phyloP scores from a whole-genome alignment of 78 protist genomes.

The Dictyostelium citrinum region DNA sequence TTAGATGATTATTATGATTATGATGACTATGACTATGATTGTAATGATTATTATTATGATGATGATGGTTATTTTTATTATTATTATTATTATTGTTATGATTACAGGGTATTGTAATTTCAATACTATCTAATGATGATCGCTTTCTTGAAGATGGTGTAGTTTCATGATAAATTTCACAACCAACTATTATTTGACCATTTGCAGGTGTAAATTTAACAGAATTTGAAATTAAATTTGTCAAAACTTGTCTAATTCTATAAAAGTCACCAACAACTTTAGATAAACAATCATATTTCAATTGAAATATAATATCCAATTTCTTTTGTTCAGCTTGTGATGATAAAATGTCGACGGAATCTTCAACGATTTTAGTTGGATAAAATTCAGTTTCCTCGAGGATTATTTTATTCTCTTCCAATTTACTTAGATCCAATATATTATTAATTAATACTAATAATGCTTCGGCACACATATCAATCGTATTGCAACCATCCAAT shows the following conservation, averaged over 20 bases:
- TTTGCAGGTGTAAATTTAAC: slow-evolving; percentile 19
- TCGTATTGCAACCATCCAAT: slow-evolving; percentile 36
- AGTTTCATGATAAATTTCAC: slow-evolving; percentile 1
- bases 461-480: slow-evolving; percentile 48
- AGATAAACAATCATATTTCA: slow-evolving; percentile 1
- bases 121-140: neutral
- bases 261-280: slow-evolving; percentile 36
- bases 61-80: neutral
- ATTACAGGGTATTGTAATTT: neutral
- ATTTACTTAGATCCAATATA: slow-evolving; percentile 69
- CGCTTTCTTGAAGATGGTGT: neutral
- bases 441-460: slow-evolving; percentile 69
- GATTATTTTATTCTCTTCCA: slow-evolving; percentile 59
- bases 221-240: slow-evolving; percentile 43
- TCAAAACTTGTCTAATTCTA: slow-evolving; percentile 64
- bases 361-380: slow-evolving; percentile 55
- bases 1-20: neutral
- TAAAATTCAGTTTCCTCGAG: slow-evolving; percentile 48
- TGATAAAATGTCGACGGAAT: slow-evolving; percentile 49
- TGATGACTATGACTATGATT: too few species aligned
- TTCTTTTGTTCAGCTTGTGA: slow-evolving; percentile 50
- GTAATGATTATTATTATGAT: neutral
- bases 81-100: neutral
- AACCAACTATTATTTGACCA: slow-evolving; percentile 29
- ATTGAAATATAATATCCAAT: slow-evolving; percentile 37